Evolutionary conservation across 208 protist genomes (phyloP).

Genomic region (Trypanosoma cruzi): DNA sequence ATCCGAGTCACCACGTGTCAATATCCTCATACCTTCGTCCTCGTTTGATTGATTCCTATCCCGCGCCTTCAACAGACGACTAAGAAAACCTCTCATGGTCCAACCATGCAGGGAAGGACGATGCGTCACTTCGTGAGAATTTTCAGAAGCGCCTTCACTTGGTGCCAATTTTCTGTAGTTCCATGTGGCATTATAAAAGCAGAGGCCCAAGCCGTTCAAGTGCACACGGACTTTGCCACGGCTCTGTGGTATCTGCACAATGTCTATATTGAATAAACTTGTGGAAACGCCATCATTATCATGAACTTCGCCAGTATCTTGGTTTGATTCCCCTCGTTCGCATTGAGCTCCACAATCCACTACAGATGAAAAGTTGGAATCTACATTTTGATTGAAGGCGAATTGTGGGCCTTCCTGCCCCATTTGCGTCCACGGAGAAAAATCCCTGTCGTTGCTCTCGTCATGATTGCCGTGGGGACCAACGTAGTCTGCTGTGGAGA

Average conservation of each 20-base stretch:
- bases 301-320: background rate
- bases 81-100: conserved; percentile 6
- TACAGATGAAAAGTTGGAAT: background rate
- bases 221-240: conserved; percentile 71
- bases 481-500: background rate
- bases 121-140: background rate
- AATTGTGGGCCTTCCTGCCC: background rate
- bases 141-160: background rate
- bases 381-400: background rate
- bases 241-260: conserved; percentile 59
- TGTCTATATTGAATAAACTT: conserved; percentile 52
- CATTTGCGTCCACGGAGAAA: background rate
- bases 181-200: conserved; percentile 83
- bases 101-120: background rate
- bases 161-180: conserved; percentile 68
- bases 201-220: conserved; percentile 81
- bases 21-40: background rate
- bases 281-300: conserved; percentile 33
- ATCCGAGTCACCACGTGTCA: background rate
- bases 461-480: background rate
- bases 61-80: background rate
- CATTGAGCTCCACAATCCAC: conserved; percentile 11
- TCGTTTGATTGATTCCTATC: background rate
- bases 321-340: background rate
- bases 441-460: background rate